Base-by-base conservation (phyloP, 345 rosid species). In the Aquilaria yunnanensis region DNA sequence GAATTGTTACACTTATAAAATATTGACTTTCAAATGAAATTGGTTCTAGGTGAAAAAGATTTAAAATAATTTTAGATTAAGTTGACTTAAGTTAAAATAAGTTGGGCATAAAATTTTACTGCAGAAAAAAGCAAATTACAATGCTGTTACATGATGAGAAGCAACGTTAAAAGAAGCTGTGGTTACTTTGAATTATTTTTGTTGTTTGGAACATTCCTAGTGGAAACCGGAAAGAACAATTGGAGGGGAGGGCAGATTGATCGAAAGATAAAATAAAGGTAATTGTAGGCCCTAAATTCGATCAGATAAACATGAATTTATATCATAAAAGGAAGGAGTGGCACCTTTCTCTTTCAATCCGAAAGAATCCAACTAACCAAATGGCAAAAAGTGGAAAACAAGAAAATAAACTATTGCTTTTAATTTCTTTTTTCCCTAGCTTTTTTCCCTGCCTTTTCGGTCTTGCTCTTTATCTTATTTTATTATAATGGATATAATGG, bases 261-360 rank as follows among this genome's bases (percentile, higher is more conserved):
- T 16, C 52, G 55, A 56, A 63, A 50, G 10, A 41, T 2, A 50
- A 14, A 2, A 33, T 37, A 54, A 51, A 37, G 63, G 46, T 59
- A 32, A 2, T 16, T 46, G 75, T 65, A 65, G 74, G 69, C 45
- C 72, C 72, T 47, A 37, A 30, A 12, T 2, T 12, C 23, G 12
- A 65, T 46, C 30, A 47, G 74, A 74, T 74, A 69, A 68, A 54
- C 78, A 68, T 71, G 77, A 73, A 78, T 33, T 52, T 47, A 34
- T 60, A 48, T 64, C 63, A 65, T 6, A 59, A 31, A 16, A 66
- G 5, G 54, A 65, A 71, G 47, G 47, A 13, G 51, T 57, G 51
- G 66, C 71, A 74, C 67, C 69, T 70, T 56, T 74, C 76, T 48
- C 69, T 72, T 66, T 66, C 75, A 69, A 53, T 11, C 72, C 62